These are phyloP conservation scores for Rubia yunnanensis DNA, from an alignment of 257 asterid species.

Conservation along the genomic window DNA sequence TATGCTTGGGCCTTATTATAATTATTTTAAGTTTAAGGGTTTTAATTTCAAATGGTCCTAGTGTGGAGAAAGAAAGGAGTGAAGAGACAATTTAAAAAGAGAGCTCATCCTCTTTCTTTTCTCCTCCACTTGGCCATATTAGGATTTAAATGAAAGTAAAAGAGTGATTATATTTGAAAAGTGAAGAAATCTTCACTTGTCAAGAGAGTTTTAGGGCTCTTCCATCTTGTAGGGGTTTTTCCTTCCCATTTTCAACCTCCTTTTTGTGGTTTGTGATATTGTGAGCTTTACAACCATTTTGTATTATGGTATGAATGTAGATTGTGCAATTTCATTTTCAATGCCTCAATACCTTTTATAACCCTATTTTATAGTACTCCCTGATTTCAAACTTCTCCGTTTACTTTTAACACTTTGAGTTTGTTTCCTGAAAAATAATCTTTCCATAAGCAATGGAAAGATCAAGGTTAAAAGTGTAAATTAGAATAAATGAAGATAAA, in stretches of 20 bases:
- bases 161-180: constrained; percentile 34
- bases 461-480: too few species aligned
- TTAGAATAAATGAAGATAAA: too few species aligned
- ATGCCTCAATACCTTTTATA: neutral
- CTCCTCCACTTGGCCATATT: constrained; percentile 35
- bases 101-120: constrained; percentile 98
- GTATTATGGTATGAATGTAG: constrained; percentile 25
- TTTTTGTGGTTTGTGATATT: constrained; percentile 37
- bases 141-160: constrained; percentile 19
- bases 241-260: constrained; percentile 4
- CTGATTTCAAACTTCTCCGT: too few species aligned
- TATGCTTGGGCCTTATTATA: constrained; percentile 17
- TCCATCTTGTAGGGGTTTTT: constrained; percentile 18
- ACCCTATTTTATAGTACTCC: too few species aligned
- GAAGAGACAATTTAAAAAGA: constrained; percentile 55
- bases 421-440: too few species aligned
- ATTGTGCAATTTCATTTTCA: constrained; percentile 20
- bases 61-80: constrained; percentile 68
- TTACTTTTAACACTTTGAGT: too few species aligned
- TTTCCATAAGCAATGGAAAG: too few species aligned
- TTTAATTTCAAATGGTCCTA: constrained; percentile 29
- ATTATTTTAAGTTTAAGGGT: constrained; percentile 9
- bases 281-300: constrained; percentile 48
- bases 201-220: constrained; percentile 13
- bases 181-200: constrained; percentile 28